phyloP scores from a whole-genome alignment of 306 rosid genomes.

The Prunus salicina region DNA sequence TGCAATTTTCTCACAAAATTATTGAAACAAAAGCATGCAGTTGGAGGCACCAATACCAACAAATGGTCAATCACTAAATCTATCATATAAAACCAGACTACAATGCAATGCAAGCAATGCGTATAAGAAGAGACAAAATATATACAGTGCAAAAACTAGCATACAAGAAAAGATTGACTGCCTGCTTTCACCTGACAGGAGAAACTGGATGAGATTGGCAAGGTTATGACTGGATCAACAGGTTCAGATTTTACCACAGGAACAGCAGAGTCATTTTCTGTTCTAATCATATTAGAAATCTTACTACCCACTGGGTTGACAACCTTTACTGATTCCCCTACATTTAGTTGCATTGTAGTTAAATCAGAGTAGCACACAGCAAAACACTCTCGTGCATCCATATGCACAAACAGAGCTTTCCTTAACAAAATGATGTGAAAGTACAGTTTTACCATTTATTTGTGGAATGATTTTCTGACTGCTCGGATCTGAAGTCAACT shows the following conservation, averaged over 20 bases:
- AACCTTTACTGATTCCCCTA: slow-evolving; percentile 33
- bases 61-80: not conserved
- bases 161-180: slow-evolving; percentile 36
- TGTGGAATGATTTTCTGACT: slow-evolving; percentile 22
- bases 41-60: not conserved
- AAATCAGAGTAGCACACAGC: not conserved
- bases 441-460: slow-evolving; percentile 21
- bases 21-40: not conserved
- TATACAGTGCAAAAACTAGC: slow-evolving; percentile 7
- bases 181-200: slow-evolving; percentile 37
- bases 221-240: slow-evolving; percentile 8
- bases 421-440: slow-evolving; percentile 4
- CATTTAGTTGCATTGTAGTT: slow-evolving; percentile 14
- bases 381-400: not conserved
- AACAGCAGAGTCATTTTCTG: not conserved
- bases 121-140: not conserved
- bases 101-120: slow-evolving; percentile 4
- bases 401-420: not conserved
- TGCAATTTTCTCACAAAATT: not conserved
- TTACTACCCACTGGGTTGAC: slow-evolving; percentile 14
- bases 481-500: slow-evolving; percentile 20
- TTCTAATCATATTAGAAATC: slow-evolving; percentile 7
- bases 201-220: slow-evolving; percentile 10
- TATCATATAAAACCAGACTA: not conserved
- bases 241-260: slow-evolving; percentile 20